Base-by-base conservation (phyloP, 176 grass and related monocot species). In the Lolium rigidum region DNA sequence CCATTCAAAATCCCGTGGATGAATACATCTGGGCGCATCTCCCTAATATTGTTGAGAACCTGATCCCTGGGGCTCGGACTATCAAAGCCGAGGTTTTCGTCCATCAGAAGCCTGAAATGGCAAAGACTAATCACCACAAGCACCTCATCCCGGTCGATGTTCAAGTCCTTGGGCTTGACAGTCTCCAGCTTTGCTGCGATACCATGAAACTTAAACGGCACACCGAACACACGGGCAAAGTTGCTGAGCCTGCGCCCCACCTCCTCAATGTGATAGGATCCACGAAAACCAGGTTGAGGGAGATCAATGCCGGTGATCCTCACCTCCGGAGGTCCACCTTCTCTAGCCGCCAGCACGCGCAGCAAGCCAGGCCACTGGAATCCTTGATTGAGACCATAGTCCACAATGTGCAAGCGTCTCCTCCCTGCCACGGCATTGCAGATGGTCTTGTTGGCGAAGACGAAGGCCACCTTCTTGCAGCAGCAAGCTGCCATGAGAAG, bases 391-490 rank as follows among this genome's bases (percentile, higher is more conserved):
- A 87, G 67, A 24, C 91, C 91, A 2, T 84, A 93, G 22, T 93
- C 84, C 9, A 93, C 86, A 38, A 93, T 87, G 72, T 93, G 91
- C 65, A 93, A 2, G 5, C 80, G 79, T 0, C 67, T 76, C 64
- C 20, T 82, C 73, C 60, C 74, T 5, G 79, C 49, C 41, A 74
- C 71, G 7, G 78, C 72, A 70, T 93, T 70, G 13, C 58, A 69
- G 6, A 93, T 93, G 55, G 85, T 90, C 77, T 74, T 86, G 88
- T 88, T 93, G 63, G 88, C 80, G n/a, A 85, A 93, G 76, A 17
- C 41, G 69, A 58, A 87, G 0, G 77, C 74, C 62, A 93, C 64
- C 67, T 85, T 93, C 81, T 87, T 87, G 84, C 83, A 88, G n/a
- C 88, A 89, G 69, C 84, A 93, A 2, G 91, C 85, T 10, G 87